A percentile compares a stretch with the other conserved stretches of the same genome.
Conservation (phyloP, 1,284 basidiomycete genomes). For the Ganoderma sinense region DNA sequence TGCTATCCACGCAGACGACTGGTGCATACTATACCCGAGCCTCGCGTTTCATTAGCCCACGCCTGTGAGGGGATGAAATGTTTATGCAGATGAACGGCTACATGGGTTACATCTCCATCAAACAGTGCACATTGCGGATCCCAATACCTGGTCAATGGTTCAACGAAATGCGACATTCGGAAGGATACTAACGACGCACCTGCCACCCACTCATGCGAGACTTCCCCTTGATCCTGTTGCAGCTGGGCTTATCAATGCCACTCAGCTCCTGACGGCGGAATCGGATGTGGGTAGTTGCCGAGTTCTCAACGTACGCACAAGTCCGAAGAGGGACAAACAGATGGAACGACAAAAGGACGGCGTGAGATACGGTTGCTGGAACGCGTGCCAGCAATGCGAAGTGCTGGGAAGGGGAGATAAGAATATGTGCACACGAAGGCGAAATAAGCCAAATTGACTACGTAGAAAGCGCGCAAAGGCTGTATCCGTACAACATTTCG, state of each 20-base stretch:
- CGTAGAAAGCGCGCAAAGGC: neutral
- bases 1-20: neutral
- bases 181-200: neutral
- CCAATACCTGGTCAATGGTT: neutral
- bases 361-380: neutral
- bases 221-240: neutral
- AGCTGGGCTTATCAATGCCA: neutral
- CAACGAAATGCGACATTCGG: neutral
- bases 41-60: neutral
- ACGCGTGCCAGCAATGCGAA: constrained; percentile 8
- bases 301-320: neutral
- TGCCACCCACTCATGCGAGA: neutral
- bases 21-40: neutral
- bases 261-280: neutral
- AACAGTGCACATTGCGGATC: neutral
- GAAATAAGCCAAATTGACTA: neutral
- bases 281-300: neutral
- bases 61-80: neutral
- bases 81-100: neutral
- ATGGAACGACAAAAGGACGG: neutral
- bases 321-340: neutral
- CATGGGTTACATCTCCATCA: neutral
- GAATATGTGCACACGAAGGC: neutral
- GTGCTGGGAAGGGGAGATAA: neutral
- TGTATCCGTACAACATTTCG: constrained; percentile 13